Base-by-base conservation (phyloP, 73 alveolate species). In the Breviolum minutum region DNA sequence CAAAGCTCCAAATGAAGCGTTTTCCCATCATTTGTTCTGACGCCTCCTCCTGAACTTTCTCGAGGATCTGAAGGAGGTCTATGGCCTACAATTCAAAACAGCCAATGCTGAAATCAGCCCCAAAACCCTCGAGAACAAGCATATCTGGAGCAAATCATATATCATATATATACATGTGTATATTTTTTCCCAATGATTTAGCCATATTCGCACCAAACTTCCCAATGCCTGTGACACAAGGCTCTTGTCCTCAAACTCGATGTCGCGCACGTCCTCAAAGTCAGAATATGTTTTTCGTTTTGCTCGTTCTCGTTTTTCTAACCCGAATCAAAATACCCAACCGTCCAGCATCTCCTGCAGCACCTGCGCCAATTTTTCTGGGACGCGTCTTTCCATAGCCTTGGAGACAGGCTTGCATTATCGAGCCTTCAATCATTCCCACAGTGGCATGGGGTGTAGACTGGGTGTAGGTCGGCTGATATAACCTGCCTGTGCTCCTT, bases 211-310 rank as follows among this genome's bases (percentile, higher is more conserved):
- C 11, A 9, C 86, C 63, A 77, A 8, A 12, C 11, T 12, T 30
- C 63, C 11, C 68, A 12, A 79, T 27, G 95, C 96, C 97, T 71
- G 63, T 17, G 97, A 73, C 24, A 91, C 97, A 88, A 91, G n/a
- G 48, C 74, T 54, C 77, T 91, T 91, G 97, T 91, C 97, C 87
- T 91, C 97, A 14, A 91, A 91, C 88, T 91, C 97, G 76, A 91
- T 91, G 77, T 73, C 97, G 14, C 97, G 87, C 14, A 91, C 97
- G 2, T 91, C 97, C 97, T 91, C n/a, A 7, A 16, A 40, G 29
- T 20, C 19, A 71, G 29, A 20, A 71, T 71, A 0, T 14, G 1
- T 68, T 68, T 22, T 2, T 17, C 77, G 24, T 22, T 68, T 68
- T 68, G 17, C 24, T 68, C n/a, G 77, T 14, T 22, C 77, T 2